Base-by-base conservation (phyloP, 257 asterid species). In the Jacaranda mimosifolia region DNA sequence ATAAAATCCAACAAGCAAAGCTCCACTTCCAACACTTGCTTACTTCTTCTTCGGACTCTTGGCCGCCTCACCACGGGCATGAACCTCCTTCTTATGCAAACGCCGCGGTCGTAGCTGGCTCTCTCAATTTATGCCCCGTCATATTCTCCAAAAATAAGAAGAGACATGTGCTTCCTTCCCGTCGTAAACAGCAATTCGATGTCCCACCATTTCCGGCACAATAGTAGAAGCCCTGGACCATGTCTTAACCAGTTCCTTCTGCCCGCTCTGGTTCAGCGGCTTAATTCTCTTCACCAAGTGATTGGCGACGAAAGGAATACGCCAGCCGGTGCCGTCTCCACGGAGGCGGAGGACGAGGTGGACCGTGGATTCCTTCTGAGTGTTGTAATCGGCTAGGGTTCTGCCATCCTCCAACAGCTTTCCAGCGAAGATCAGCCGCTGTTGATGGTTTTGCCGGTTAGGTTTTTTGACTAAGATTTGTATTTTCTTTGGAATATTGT, bases 121-220 rank as follows among this genome's bases (percentile, higher is more conserved):
- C 92, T 32, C 92, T 90, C 80, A 88, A 53, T 63, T 88, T 88
- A 74, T 87, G 91, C 55, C 91, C 91, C 84, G 86, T 90, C 92
- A 88, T 88, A 51, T 77, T 70, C 87, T 88, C 92, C 38, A n/a
- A 70, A 51, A 9, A 88, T 88, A 7, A 79, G 79, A 52, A 84
- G 86, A 7, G 89, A 80, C 35, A 84, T 69, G 79, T 86, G 92
- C 75, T 74, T 86, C 85, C 51, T n/a, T 84, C 63, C 92, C 92
- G 59, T 88, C 83, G 82, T 88, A 21, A 12, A 88, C 90, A 10
- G 92, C 86, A 49, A 88, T 75, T 74, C 88, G 77, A 45, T 80
- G 89, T 40, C 92, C 92, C 74, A 88, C 92, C 92, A 88, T 88
- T 3, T 86, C 88, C 7, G 90, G 90, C 38, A 88, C 70, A 3